Conservation (phyloP, 1,284 basidiomycete species). For the Lentinula novae-zelandiae region DNA sequence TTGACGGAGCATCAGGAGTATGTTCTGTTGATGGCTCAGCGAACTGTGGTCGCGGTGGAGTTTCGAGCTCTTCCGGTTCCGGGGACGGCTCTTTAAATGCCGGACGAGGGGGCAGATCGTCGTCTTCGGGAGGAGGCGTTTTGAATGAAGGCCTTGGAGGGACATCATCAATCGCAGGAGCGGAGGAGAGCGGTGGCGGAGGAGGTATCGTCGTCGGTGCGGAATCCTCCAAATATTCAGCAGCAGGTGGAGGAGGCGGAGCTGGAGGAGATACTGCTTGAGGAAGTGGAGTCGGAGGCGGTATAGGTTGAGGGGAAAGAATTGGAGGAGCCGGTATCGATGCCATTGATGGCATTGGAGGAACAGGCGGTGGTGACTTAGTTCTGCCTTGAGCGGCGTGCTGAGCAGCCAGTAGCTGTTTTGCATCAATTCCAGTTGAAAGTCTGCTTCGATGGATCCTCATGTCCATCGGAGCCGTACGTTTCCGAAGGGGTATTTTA, state of each 20-base stretch:
- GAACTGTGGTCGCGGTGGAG: conserved; percentile 43
- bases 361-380: conserved; percentile 37
- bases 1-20: conserved; percentile 26
- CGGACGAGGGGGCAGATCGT: conserved; percentile 48
- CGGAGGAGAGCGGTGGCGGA: conserved; percentile 22
- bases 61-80: conserved; percentile 23
- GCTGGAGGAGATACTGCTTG: conserved; percentile 27
- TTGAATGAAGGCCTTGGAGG: conserved; percentile 49
- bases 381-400: conserved; percentile 49
- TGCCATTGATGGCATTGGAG: conserved; percentile 16
- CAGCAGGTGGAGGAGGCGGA: conserved; percentile 23
- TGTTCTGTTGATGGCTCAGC: conserved; percentile 35
- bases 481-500: conserved; percentile 77
- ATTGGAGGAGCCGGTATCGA: conserved; percentile 22
- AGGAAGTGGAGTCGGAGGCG: conserved; percentile 15
- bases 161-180: conserved; percentile 20
- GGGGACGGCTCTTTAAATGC: conserved; percentile 43
- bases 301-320: conserved; percentile 6
- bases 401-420: conserved; percentile 79
- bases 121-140: conserved; percentile 42
- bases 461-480: conserved; percentile 87
- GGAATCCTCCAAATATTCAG: not conserved
- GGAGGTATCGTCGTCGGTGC: conserved; percentile 17
- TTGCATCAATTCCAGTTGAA: conserved; percentile 71
- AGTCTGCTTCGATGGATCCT: conserved; percentile 71